phyloP scores from a whole-genome alignment of 1,284 basidiomycete genomes.

The Grifola frondosa region DNA sequence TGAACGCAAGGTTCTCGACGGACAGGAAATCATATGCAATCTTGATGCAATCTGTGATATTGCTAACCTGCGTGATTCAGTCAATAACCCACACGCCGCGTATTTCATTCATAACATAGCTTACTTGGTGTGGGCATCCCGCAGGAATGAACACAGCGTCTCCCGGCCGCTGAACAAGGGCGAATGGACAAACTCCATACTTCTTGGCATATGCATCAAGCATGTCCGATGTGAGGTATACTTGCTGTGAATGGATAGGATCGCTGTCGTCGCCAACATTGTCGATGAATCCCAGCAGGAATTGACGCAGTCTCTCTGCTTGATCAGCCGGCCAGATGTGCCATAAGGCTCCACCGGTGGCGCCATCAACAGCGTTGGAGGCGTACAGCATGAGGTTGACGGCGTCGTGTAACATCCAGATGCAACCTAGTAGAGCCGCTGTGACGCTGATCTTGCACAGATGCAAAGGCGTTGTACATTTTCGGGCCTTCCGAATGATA shows the following conservation, averaged over 20 bases:
- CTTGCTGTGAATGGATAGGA: slow-evolving; percentile 84
- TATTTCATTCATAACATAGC: too few relatives aligned
- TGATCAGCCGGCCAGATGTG: slow-evolving; percentile 81
- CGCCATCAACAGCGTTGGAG: slow-evolving; percentile 50
- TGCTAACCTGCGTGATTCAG: slow-evolving; percentile 64
- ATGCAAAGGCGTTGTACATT: slow-evolving; percentile 71
- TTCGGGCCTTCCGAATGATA: slow-evolving; percentile 55
- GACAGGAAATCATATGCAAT: slow-evolving; percentile 92
- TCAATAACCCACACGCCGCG: too few relatives aligned
- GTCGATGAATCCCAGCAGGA: too few relatives aligned
- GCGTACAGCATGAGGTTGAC: slow-evolving; percentile 85
- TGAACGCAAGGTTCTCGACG: too few relatives aligned
- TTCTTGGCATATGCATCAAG: slow-evolving; percentile 60
- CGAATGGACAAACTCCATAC: slow-evolving; percentile 67
- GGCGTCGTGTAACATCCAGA: slow-evolving; percentile 91
- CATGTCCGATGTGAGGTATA: slow-evolving; percentile 71
- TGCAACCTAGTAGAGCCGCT: slow-evolving; percentile 81
- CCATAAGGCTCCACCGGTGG: slow-evolving; percentile 80
- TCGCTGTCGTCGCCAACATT: too few relatives aligned
- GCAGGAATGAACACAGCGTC: slow-evolving; percentile 92
- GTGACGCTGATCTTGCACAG: slow-evolving; percentile 50
- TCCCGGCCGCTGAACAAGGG: slow-evolving; percentile 80
- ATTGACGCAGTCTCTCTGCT: slow-evolving; percentile 67
- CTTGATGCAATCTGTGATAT: slow-evolving; percentile 88
- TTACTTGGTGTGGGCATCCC: slow-evolving; percentile 89